A percentile compares a stretch with the other conserved stretches of the same genome.
Evolutionary conservation across 805 yeast species (phyloP).

Genomic region (Starmerella floris): DNA sequence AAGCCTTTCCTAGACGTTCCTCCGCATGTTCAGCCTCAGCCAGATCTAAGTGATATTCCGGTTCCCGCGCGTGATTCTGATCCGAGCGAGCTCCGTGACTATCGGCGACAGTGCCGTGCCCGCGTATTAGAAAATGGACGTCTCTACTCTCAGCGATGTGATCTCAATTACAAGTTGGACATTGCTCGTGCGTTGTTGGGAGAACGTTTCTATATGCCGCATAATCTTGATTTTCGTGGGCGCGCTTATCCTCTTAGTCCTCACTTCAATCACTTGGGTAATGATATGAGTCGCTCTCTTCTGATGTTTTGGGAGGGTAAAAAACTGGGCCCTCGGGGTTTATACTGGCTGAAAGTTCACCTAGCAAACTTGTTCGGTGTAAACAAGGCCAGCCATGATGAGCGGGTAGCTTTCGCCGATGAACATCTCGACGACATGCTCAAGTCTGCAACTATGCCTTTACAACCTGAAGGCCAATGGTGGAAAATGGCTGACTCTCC

Average conservation of each 20-base stretch:
- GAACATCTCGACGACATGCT: constrained; percentile 34
- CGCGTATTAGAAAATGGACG: constrained; percentile 48
- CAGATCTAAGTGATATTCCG: constrained; percentile 37
- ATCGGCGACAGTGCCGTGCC: constrained; percentile 49
- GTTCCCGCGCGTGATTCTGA: constrained; percentile 56
- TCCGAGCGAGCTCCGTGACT: constrained; percentile 54
- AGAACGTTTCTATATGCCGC: constrained; percentile 48
- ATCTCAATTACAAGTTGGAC: constrained; percentile 81
- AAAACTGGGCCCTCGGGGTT: constrained; percentile 39
- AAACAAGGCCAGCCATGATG: constrained; percentile 41
- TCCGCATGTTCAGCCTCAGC: constrained; percentile 28
- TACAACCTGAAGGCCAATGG: constrained; percentile 33
- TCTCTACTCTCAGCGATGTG: constrained; percentile 80
- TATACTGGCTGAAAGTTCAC: constrained; percentile 50
- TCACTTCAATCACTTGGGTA: constrained; percentile 49
- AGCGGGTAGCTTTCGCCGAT: constrained; percentile 38
- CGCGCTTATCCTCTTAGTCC: constrained; percentile 55
- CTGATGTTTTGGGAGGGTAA: constrained; percentile 49
- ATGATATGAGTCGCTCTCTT: constrained; percentile 46
- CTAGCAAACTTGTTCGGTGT: constrained; percentile 47
- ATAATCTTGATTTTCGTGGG: constrained; percentile 51
- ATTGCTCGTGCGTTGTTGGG: constrained; percentile 84
- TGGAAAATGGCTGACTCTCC: constrained; percentile 50
- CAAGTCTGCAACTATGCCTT: constrained; percentile 38
- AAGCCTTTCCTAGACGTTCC: constrained; percentile 63